phyloP scores from a whole-genome alignment of 176 grass and related monocot species.

The Zizania latifolia region DNA sequence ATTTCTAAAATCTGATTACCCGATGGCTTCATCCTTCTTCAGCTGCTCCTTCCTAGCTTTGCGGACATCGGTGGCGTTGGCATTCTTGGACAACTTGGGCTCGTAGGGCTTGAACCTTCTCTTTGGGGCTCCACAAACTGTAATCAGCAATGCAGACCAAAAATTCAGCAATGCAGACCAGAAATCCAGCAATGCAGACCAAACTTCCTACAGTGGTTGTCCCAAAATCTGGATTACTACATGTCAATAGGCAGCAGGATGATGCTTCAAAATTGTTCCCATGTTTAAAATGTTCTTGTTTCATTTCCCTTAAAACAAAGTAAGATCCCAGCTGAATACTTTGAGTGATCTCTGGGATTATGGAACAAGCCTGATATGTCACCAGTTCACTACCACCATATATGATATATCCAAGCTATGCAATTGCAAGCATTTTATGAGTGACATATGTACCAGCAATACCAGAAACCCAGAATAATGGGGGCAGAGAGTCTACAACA shows the following conservation, averaged over 20 bases:
- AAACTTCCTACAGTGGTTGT: too few relatives aligned
- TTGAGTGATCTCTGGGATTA: background rate
- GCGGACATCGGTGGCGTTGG: constrained; percentile 44
- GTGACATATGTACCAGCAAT: background rate
- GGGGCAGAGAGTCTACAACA: background rate
- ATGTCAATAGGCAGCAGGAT: background rate
- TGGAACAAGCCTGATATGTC: background rate
- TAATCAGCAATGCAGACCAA: background rate
- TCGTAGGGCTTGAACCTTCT: constrained; percentile 69
- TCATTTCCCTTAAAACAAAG: background rate
- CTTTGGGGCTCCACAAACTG: constrained; percentile 94
- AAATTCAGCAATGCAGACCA: background rate
- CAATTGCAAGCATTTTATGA: background rate
- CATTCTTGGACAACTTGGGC: constrained; percentile 56
- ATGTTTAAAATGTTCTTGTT: background rate
- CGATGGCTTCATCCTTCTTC: constrained; percentile 63
- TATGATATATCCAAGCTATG: background rate
- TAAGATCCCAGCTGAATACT: background rate
- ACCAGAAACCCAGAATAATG: background rate
- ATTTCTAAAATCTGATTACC: constrained; percentile 33
- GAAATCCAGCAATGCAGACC: background rate
- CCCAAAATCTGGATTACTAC: background rate
- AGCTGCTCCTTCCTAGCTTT: constrained; percentile 88
- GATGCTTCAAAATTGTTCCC: background rate
- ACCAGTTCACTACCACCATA: too few relatives aligned